Evolutionary conservation across 2,329 filamentous ascomycete genomes (phyloP).

Genomic region (Colletotrichum sp.): DNA sequence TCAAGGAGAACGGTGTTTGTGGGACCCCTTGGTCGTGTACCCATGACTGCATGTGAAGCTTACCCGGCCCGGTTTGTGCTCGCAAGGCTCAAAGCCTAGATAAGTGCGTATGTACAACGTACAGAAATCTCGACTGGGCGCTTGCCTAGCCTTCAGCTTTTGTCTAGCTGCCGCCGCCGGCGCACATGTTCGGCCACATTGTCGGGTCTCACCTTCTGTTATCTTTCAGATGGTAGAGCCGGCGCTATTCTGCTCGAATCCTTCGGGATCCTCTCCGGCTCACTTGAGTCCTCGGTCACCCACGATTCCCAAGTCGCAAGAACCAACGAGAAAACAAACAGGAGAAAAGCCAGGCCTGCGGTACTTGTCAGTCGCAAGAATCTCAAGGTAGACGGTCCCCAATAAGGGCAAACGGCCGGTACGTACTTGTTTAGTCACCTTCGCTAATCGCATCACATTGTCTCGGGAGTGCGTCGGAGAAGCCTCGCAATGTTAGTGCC

Average conservation of each 20-base stretch:
- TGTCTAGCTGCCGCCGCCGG: constrained; percentile 8
- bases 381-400: not conserved
- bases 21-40: not conserved
- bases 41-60: constrained; percentile 13
- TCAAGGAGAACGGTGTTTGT: not conserved
- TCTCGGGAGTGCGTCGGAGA: constrained; percentile 17
- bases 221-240: not conserved
- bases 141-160: not conserved
- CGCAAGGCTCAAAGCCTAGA: constrained; percentile 4
- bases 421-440: constrained; percentile 16
- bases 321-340: not conserved
- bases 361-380: not conserved
- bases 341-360: not conserved
- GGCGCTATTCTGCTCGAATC: not conserved
- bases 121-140: not conserved
- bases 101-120: not conserved
- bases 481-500: constrained; percentile 8
- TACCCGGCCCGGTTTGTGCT: not conserved
- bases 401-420: not conserved
- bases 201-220: not conserved
- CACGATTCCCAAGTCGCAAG: not conserved
- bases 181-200: not conserved
- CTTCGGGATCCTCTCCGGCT: not conserved
- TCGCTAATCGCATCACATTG: constrained; percentile 14
- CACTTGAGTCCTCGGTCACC: not conserved